phyloP scores from a whole-genome alignment of 768 basidiomycete genomes.

The Boletus tylopilopsis region DNA sequence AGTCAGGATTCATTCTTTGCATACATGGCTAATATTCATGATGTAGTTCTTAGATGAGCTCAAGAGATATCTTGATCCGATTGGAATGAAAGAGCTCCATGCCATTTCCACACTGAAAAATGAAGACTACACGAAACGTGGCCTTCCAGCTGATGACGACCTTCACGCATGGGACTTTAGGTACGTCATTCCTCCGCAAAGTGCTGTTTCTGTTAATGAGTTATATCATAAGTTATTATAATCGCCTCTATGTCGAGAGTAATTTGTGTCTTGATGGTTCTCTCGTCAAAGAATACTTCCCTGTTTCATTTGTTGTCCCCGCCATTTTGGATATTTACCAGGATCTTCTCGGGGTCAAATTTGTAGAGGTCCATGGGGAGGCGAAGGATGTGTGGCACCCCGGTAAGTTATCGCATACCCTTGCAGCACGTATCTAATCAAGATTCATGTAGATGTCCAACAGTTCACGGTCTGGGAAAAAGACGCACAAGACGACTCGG shows the following conservation, averaged over 20 bases:
- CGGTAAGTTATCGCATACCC: conserved; percentile 49
- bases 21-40: neutral
- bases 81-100: conserved; percentile 64
- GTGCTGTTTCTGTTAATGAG: too few relatives aligned
- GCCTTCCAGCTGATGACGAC: conserved; percentile 61
- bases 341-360: conserved; percentile 71
- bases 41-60: conserved; percentile 75
- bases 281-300: conserved; percentile 86
- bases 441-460: conserved; percentile 49
- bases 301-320: conserved; percentile 78
- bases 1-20: neutral
- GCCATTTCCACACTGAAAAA: conserved; percentile 71
- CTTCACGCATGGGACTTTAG: conserved; percentile 87
- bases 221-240: conserved; percentile 28
- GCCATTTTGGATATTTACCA: conserved; percentile 83
- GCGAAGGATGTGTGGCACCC: conserved; percentile 75
- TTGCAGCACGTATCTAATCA: too few relatives aligned
- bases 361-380: conserved; percentile 51
- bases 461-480: conserved; percentile 84
- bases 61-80: conserved; percentile 65
- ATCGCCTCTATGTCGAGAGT: conserved; percentile 52
- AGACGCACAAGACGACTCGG: conserved; percentile 63
- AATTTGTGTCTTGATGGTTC: conserved; percentile 69
- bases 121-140: conserved; percentile 60
- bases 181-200: conserved; percentile 32